A percentile compares a stretch with the other conserved stretches of the same genome.
Evolutionary conservation across 805 yeast species (phyloP).

Genomic region (Geotrichum ghanense): DNA sequence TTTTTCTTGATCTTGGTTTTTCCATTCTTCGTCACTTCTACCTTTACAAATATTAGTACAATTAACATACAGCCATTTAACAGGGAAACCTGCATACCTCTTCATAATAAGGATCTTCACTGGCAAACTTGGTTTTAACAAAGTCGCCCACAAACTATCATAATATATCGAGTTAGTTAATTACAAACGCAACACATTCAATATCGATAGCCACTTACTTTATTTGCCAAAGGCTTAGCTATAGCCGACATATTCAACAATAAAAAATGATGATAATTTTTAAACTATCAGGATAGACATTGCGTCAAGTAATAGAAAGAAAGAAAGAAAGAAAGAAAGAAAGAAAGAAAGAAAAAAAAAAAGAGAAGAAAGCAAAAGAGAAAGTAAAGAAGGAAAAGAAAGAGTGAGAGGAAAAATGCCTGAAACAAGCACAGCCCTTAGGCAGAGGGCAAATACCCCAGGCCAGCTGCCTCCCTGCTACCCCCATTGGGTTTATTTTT

Average conservation of each 20-base stretch:
- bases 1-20: conserved; percentile 12
- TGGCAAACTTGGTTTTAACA: background rate
- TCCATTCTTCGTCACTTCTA: conserved; percentile 3
- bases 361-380: no score
- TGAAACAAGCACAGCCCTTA: no score
- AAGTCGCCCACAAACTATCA: background rate
- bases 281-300: no score
- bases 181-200: background rate
- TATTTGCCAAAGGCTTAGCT: background rate
- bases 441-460: no score
- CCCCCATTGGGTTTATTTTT: no score
- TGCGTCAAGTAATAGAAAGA: no score
- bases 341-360: no score
- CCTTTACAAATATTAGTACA: background rate
- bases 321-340: no score
- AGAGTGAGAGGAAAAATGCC: no score
- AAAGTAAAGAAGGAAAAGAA: no score
- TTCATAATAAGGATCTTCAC: conserved; percentile 2
- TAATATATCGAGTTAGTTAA: background rate
- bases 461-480: no score
- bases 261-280: no score
- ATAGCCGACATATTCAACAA: background rate
- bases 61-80: background rate
- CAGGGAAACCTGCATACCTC: background rate
- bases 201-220: background rate